Evolutionary conservation across 1,139 yeast species (phyloP), one percentile per base, ranked within the genome.

Genomic region (Suhomyces kunorum): DNA sequence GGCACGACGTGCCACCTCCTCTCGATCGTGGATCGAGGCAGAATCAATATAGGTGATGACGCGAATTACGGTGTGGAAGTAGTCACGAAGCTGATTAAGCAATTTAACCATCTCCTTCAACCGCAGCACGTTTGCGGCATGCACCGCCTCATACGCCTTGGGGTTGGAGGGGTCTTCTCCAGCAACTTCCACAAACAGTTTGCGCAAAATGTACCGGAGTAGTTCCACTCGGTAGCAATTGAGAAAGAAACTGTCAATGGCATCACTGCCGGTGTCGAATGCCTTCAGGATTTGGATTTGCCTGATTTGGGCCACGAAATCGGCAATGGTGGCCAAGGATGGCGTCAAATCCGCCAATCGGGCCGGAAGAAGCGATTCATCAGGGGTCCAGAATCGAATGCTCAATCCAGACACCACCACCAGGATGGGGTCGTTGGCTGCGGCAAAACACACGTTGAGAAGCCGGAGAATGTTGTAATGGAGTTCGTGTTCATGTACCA

Each of bases 191-290:
- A 13, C 30, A 26, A 32, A 46, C 18, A 46, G 31, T 13, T 33
- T 31, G 1, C 42, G 28, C 7, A 49, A 26, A 3, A 45, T 31
- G 12, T 30, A 33, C 14, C 42, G 34, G 18, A 51, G 34, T 4
- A 51, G 40, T 13, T 42, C 39, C 12, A 49, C 46, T n/a, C 42
- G 36, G 39, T 45, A 49, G 31, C 47, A 41, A 42, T 45, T 38
- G 24, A 35, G 28, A 44, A 46, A 51, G 40, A 51, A 50, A 9
- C 27, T 26, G 30, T 42, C 38, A 11, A 48, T 34, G 8, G 23
- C 16, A 4, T 28, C 30, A 13, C 35, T 28, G 19, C 36, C 12
- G 1, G 18, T 26, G 8, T 35, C 28, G 15, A 44, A 35, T 2
- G 40, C 45, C 5, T 14, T 13, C 11, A 39, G 32, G 3, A 39